Evolutionary conservation across 208 protist genomes (phyloP).

Genomic region (Crithidia brevicula): DNA sequence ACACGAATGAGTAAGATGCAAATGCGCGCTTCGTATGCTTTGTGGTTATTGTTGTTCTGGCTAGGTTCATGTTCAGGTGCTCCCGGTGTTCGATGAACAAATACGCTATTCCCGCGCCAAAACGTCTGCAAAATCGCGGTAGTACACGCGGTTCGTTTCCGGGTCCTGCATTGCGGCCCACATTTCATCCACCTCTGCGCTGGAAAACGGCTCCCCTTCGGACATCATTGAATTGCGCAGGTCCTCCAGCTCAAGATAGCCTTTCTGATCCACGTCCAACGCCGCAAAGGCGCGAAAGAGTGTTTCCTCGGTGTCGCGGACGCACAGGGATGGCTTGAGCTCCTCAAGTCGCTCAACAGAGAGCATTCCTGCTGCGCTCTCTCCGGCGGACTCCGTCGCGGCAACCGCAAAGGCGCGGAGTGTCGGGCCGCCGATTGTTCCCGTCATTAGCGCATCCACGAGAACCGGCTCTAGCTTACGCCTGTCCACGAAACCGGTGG

Average conservation of each 20-base stretch:
- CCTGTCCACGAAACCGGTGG: slow-evolving; percentile 61
- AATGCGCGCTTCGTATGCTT: too few species aligned
- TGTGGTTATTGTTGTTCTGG: too few species aligned
- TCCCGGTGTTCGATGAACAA: too few species aligned
- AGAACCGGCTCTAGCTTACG: slow-evolving; percentile 52
- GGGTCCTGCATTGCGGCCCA: slow-evolving; percentile 75
- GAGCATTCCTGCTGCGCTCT: background rate
- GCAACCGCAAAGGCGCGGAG: slow-evolving; percentile 18
- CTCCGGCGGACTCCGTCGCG: background rate
- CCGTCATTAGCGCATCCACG: slow-evolving; percentile 80
- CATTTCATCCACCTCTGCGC: slow-evolving; percentile 86
- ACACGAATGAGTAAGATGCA: too few species aligned
- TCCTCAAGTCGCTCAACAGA: slow-evolving; percentile 15
- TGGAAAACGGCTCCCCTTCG: slow-evolving; percentile 64
- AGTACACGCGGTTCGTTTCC: slow-evolving; percentile 72
- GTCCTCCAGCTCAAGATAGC: slow-evolving; percentile 72
- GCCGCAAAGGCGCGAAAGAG: slow-evolving; percentile 78
- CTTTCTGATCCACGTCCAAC: slow-evolving; percentile 63
- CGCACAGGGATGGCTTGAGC: slow-evolving; percentile 40
- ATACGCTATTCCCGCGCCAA: slow-evolving; percentile 75
- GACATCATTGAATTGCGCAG: slow-evolving; percentile 62
- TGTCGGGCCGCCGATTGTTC: slow-evolving; percentile 55
- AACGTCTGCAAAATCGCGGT: slow-evolving; percentile 83
- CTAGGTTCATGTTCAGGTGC: background rate
- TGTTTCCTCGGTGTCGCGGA: slow-evolving; percentile 54